A percentile compares a stretch with the other conserved stretches of the same genome.
Evolutionary conservation across 2,329 filamentous ascomycete genomes (phyloP).

Genomic region (Cladophialophora carrionii): DNA sequence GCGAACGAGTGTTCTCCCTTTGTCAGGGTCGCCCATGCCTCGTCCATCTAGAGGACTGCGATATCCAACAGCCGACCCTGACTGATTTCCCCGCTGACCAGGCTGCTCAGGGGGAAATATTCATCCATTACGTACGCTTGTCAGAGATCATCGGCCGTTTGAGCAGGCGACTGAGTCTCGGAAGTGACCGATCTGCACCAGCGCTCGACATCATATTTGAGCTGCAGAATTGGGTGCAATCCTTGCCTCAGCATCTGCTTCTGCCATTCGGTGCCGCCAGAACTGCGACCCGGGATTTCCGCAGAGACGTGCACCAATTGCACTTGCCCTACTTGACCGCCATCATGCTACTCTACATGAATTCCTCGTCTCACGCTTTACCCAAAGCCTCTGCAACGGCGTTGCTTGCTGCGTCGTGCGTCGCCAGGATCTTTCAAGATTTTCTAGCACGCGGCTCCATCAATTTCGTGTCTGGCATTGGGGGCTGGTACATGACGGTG

Average conservation of each 20-base stretch:
- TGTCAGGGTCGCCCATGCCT: constrained; percentile 53
- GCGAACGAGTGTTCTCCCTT: constrained; percentile 48
- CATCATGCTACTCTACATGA: constrained; percentile 47
- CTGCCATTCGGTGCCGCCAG: constrained; percentile 31
- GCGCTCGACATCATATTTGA: constrained; percentile 1
- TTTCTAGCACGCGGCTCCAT: constrained; percentile 44
- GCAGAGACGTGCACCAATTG: constrained; percentile 50
- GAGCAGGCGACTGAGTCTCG: background rate
- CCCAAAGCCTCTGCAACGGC: constrained; percentile 46
- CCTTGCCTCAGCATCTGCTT: constrained; percentile 2
- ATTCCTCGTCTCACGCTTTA: constrained; percentile 41
- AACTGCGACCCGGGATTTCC: constrained; percentile 42
- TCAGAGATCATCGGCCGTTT: constrained; percentile 49
- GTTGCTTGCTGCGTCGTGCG: constrained; percentile 48
- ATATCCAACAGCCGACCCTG: constrained; percentile 46
- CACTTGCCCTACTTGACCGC: constrained; percentile 50
- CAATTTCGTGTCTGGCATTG: constrained; percentile 47
- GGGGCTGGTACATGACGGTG: constrained; percentile 50
- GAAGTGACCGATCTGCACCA: background rate
- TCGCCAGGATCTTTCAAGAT: constrained; percentile 48
- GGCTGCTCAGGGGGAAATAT: constrained; percentile 46
- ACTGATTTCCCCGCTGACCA: constrained; percentile 44
- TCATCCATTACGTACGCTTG: constrained; percentile 51
- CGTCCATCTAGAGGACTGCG: constrained; percentile 51
- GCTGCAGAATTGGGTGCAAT: constrained; percentile 7